Base-by-base conservation (phyloP, 106 monocot species). In the Platanthera guangdongensis region DNA sequence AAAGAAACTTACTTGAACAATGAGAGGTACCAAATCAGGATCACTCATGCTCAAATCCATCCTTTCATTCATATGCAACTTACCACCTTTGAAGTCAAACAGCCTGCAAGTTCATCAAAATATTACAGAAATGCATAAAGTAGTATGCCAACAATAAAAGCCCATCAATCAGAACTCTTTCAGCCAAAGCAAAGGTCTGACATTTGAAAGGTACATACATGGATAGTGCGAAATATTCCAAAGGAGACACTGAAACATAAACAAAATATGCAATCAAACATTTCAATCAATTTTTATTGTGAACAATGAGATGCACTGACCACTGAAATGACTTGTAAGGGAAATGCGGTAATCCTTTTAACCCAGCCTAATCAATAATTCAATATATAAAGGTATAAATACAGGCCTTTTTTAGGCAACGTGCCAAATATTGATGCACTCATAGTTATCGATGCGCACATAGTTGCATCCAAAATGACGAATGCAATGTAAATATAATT, bases 31-130 rank as follows among this genome's bases (percentile, higher is more conserved):
- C 52, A 99, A 72, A 75, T 99, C 97, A 79, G 92, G 97, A 84
- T 99, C 97, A 74, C 89, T 89, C 97, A 99, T 99, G 90, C 91
- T 83, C 19, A 94, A 86, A 84, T 99, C 86, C 77, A 99, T 84
- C 80, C 94, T 94, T 83, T 94, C 97, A 88, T 99, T 94, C 86
- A 99, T 90, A 30, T 92, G 89, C 55, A 99, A 72, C 74, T 85
- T 99, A 16, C 97, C 97, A 75, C 92, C 91, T 86, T 94, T 84
- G 75, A 88, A 91, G 77, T 94, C 90, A 87, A 99, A 94, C 19
- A 99, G 80, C 88, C 97, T 99, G 77, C 8, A 85, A 8, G 51
- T 72, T 7, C 45, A 16, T 2, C 18, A 50, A 19, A 51, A 48
- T n/a, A 48, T 72, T 72, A 7, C 7, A 72, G 9, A 6, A 4